Evolutionary conservation across 2,329 filamentous ascomycete species (phyloP).

Genomic region (Ceratocystiopsis brevicomis): DNA sequence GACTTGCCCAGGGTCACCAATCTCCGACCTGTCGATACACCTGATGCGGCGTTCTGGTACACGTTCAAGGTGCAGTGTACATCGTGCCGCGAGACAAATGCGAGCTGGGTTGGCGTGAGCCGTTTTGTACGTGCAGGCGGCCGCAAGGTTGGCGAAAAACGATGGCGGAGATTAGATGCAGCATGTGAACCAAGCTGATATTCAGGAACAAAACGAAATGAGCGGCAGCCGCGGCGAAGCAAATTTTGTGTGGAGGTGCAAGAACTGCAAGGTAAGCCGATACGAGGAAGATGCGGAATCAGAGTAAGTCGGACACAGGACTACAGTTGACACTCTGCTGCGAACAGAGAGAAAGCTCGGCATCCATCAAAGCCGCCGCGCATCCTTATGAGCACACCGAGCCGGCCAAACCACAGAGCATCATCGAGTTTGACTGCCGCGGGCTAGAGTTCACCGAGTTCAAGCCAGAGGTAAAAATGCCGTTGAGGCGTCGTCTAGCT

Average conservation of each 20-base stretch:
- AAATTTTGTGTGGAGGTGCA: constrained; percentile 99
- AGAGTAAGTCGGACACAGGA: not conserved
- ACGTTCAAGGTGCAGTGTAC: constrained; percentile 97
- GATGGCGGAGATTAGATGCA: too few relatives aligned
- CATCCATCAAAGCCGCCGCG: constrained; percentile 60
- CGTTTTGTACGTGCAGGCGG: constrained; percentile 50
- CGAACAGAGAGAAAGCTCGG: constrained; percentile 59
- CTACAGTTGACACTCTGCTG: not conserved
- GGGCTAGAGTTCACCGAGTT: constrained; percentile 87
- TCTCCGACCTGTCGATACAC: constrained; percentile 65
- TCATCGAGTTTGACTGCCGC: constrained; percentile 84
- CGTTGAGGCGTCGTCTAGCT: too few relatives aligned
- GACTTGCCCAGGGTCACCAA: constrained; percentile 55
- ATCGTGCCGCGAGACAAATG: constrained; percentile 82
- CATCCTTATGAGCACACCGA: constrained; percentile 51
- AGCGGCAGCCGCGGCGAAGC: constrained; percentile 87
- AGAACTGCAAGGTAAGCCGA: constrained; percentile 67
- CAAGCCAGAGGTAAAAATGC: constrained; percentile 51
- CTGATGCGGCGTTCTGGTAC: constrained; percentile 78
- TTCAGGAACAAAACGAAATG: constrained; percentile 71
- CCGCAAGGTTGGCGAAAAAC: too few relatives aligned
- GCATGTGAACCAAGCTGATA: too few relatives aligned
- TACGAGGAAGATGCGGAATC: not conserved
- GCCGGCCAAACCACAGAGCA: constrained; percentile 55
- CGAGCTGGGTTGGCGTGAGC: constrained; percentile 70